phyloP scores from a whole-genome alignment of 768 basidiomycete genomes.

The Russula compacta region DNA sequence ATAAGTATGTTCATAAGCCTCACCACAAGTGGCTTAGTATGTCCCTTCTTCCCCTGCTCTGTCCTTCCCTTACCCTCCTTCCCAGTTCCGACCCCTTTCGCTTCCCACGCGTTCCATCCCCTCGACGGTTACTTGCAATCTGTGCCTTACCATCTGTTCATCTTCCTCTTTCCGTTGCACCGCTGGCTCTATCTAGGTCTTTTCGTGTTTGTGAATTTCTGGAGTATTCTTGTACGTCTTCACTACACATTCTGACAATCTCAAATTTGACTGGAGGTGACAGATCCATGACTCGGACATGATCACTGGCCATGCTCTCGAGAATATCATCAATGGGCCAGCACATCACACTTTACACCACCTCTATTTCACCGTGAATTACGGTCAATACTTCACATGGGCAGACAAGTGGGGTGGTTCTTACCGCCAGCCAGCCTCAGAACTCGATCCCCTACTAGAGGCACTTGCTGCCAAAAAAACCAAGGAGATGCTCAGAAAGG shows the following conservation, averaged over 20 bases:
- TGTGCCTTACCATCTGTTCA: conserved; percentile 88
- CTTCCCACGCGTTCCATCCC: conserved; percentile 96
- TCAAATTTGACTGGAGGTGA: background rate
- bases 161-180: conserved; percentile 86
- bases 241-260: background rate
- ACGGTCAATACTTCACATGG: conserved; percentile 97
- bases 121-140: conserved; percentile 93
- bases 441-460: conserved; percentile 79
- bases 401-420: conserved; percentile 77
- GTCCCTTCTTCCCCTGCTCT: conserved; percentile 27
- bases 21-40: conserved; percentile 97
- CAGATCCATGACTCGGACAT: conserved; percentile 99
- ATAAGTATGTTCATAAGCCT: conserved; percentile 92
- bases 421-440: conserved; percentile 79
- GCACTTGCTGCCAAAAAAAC: conserved; percentile 31
- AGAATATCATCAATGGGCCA: conserved; percentile 92
- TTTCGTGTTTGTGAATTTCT: conserved; percentile 89
- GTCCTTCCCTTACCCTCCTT: background rate
- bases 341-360: conserved; percentile 97
- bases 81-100: conserved; percentile 91
- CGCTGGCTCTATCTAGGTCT: conserved; percentile 74
- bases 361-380: conserved; percentile 94
- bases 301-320: conserved; percentile 85
- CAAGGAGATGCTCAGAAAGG: conserved; percentile 5
- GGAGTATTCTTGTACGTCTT: conserved; percentile 81